These are phyloP conservation scores for Bonia amplexicaulis DNA, from an alignment of 176 grass and related monocot species.

Conservation along the genomic window DNA sequence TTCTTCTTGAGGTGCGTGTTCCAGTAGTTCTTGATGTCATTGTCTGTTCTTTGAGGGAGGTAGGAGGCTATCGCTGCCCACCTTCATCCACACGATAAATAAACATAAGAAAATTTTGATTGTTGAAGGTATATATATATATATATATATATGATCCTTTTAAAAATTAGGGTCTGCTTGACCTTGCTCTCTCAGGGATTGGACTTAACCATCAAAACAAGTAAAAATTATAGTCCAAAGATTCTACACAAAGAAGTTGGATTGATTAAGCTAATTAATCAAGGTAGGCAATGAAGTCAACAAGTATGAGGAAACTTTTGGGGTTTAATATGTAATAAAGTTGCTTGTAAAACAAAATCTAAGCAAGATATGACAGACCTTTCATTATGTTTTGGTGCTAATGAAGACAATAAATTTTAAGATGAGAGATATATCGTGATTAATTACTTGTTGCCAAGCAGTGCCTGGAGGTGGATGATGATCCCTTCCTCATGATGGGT, in stretches of 20 bases:
- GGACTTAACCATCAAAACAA: too few species aligned
- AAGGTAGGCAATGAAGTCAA: background rate
- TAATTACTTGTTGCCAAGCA: constrained; percentile 59
- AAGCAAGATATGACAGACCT: background rate
- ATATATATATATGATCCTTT: too few species aligned
- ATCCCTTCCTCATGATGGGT: constrained; percentile 56
- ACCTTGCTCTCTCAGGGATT: too few species aligned
- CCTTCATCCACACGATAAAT: background rate
- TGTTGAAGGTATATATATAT: background rate
- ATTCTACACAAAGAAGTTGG: background rate
- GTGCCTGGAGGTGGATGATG: constrained; percentile 54
- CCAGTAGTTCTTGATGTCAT: constrained; percentile 69
- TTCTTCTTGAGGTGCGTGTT: constrained; percentile 67
- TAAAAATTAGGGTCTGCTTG: too few species aligned
- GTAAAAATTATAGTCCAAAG: background rate
- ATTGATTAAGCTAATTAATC: background rate
- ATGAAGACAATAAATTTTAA: background rate
- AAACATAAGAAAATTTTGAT: background rate
- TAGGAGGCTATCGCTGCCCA: constrained; percentile 64
- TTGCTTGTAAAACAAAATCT: background rate
- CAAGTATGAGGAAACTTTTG: background rate
- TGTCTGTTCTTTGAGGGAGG: constrained; percentile 54
- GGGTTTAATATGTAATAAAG: background rate
- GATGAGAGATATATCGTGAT: background rate
- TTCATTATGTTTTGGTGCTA: background rate